These are phyloP conservation scores for Paraphoma sp. DNA, from an alignment of 2,329 filamentous ascomycete genomes.

Conservation along the genomic window DNA sequence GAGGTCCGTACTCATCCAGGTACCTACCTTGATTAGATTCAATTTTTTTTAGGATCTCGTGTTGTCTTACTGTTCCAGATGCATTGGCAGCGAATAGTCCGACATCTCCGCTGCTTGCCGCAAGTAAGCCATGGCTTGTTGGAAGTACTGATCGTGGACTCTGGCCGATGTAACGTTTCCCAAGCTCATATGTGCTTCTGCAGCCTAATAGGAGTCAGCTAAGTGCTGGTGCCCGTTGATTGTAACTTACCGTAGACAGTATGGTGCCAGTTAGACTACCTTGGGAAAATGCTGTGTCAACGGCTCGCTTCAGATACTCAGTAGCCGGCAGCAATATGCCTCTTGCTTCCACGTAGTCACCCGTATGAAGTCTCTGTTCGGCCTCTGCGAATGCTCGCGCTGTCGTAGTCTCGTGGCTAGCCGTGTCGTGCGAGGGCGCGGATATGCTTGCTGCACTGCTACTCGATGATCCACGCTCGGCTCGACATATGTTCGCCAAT, in stretches of 20 bases:
- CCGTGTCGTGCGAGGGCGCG: conserved; percentile 19
- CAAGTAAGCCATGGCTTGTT: conserved; percentile 55
- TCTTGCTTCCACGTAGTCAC: conserved; percentile 61
- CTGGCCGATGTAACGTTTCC: conserved; percentile 58
- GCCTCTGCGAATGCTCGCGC: conserved; percentile 39
- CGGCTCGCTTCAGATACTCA: conserved; percentile 58
- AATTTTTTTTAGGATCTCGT: not conserved
- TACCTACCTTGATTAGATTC: conserved; percentile 41
- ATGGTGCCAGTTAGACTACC: conserved; percentile 50
- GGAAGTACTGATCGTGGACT: conserved; percentile 54
- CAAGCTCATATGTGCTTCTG: conserved; percentile 61
- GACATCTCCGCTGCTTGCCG: conserved; percentile 51
- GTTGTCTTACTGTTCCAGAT: conserved; percentile 54
- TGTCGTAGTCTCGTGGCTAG: conserved; percentile 19
- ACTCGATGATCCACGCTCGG: conserved; percentile 50
- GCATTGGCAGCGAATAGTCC: conserved; percentile 52
- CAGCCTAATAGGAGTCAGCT: conserved; percentile 39
- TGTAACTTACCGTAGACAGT: conserved; percentile 51
- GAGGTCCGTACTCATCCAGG: conserved; percentile 53
- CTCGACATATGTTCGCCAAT: conserved; percentile 56
- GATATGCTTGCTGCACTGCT: conserved; percentile 44
- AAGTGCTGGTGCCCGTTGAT: not conserved
- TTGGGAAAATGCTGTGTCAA: conserved; percentile 51
- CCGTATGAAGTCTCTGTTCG: conserved; percentile 45
- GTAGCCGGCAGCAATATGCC: conserved; percentile 58